Evolutionary conservation across 2,329 filamentous ascomycete genomes (phyloP).

Genomic region (Nothophoma quercina): DNA sequence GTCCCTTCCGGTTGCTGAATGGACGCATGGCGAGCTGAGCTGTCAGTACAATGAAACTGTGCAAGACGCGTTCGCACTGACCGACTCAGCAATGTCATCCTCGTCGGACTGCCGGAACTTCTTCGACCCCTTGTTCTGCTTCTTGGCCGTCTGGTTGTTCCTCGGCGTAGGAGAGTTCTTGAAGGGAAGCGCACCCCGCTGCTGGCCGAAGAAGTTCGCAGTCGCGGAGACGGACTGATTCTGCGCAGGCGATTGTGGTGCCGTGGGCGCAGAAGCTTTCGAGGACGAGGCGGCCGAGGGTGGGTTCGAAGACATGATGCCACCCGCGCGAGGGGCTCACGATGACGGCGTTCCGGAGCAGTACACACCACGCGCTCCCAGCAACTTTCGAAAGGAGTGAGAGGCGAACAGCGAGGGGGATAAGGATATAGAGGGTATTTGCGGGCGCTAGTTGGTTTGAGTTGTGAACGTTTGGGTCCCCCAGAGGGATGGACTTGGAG

Average conservation of each 20-base stretch:
- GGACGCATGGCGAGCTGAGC: conserved; percentile 68
- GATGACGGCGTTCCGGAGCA: conserved; percentile 27
- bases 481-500: conserved; percentile 42
- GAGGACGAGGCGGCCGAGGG: conserved; percentile 50
- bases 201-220: conserved; percentile 54
- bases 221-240: conserved; percentile 54
- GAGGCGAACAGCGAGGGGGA: conserved; percentile 9
- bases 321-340: conserved; percentile 37
- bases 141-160: conserved; percentile 78
- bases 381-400: conserved; percentile 8
- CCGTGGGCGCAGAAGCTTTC: conserved; percentile 50
- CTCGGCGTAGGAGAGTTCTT: conserved; percentile 63
- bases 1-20: conserved; percentile 78
- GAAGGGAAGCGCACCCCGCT: conserved; percentile 50
- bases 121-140: conserved; percentile 83
- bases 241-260: conserved; percentile 53
- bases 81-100: conserved; percentile 83
- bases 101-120: conserved; percentile 79
- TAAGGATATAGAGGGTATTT: neutral
- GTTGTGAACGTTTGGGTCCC: conserved; percentile 34
- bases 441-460: conserved; percentile 8
- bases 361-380: neutral
- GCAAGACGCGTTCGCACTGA: conserved; percentile 54
- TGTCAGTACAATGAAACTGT: conserved; percentile 18
- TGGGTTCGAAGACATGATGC: conserved; percentile 56